These are phyloP conservation scores for Hyphopichia homilentoma DNA, from an alignment of 805 yeast genomes.

Conservation along the genomic window DNA sequence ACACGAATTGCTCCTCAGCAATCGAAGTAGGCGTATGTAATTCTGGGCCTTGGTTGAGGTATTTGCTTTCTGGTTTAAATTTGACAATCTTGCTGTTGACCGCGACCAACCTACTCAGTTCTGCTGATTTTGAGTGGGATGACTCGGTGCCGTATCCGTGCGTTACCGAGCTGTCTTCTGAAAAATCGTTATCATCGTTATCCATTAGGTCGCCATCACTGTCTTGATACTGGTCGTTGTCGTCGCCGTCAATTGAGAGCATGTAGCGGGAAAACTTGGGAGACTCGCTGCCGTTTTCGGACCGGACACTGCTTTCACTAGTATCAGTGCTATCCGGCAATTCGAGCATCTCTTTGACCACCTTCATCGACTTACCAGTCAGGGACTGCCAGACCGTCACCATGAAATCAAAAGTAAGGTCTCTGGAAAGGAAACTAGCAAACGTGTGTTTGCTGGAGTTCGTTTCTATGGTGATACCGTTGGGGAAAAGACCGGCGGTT, in stretches of 20 bases:
- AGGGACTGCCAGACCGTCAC: constrained; percentile 64
- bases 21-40: constrained; percentile 56
- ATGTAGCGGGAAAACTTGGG: constrained; percentile 25
- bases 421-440: constrained; percentile 85
- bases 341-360: constrained; percentile 3
- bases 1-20: constrained; percentile 39
- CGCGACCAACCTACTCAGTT: constrained; percentile 1
- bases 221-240: constrained; percentile 16
- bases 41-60: constrained; percentile 59
- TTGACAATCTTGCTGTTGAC: constrained; percentile 21
- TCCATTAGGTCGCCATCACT: constrained; percentile 21
- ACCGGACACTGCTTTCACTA: constrained; percentile 7
- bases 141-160: constrained; percentile 1
- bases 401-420: constrained; percentile 67
- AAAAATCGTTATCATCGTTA: constrained; percentile 15
- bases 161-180: constrained; percentile 10
- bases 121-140: neutral
- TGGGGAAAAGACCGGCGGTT: constrained; percentile 88
- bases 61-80: constrained; percentile 37
- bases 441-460: constrained; percentile 64
- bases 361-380: constrained; percentile 18
- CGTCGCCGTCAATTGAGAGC: constrained; percentile 45
- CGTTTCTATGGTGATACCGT: constrained; percentile 76
- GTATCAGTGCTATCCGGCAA: neutral
- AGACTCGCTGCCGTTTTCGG: constrained; percentile 17